Evolutionary conservation across 2,329 filamentous ascomycete species (phyloP).

Genomic region (Xylariales sp.): DNA sequence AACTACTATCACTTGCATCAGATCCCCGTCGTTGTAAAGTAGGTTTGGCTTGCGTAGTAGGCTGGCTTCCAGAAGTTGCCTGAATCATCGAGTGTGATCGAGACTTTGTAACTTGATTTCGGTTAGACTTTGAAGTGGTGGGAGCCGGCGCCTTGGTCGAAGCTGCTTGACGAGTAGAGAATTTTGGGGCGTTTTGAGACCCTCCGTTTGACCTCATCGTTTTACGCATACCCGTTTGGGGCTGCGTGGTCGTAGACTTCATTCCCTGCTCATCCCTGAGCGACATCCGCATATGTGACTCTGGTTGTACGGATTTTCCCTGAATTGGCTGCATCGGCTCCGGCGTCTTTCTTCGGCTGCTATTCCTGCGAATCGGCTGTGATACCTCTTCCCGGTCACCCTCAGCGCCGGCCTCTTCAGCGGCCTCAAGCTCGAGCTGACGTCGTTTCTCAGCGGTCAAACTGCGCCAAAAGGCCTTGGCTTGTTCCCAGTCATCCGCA

Average conservation of each 20-base stretch:
- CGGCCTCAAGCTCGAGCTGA: constrained; percentile 68
- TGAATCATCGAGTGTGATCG: constrained; percentile 24
- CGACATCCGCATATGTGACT: constrained; percentile 58
- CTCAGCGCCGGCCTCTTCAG: constrained; percentile 64
- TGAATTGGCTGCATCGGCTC: constrained; percentile 50
- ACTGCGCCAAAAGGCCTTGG: constrained; percentile 77
- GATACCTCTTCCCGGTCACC: constrained; percentile 56
- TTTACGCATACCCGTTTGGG: constrained; percentile 46
- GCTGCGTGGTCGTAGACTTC: constrained; percentile 19
- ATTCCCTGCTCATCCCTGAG: constrained; percentile 55
- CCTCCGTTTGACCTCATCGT: constrained; percentile 44
- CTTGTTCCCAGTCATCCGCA: constrained; percentile 72
- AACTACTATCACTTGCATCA: constrained; percentile 83
- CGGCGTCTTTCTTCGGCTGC: constrained; percentile 54
- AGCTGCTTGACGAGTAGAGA: constrained; percentile 26
- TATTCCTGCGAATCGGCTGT: constrained; percentile 45
- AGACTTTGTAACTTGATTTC: constrained; percentile 20
- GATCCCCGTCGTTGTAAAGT: constrained; percentile 66
- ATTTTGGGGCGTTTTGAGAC: constrained; percentile 19
- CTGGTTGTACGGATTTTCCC: constrained; percentile 43
- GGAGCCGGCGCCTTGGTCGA: constrained; percentile 28
- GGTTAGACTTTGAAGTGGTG: constrained; percentile 25
- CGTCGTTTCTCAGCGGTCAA: constrained; percentile 71
- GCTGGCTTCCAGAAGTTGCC: constrained; percentile 27
- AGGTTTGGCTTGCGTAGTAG: constrained; percentile 41